Conservation (phyloP, 2,329 filamentous ascomycete genomes). For the Domatiomyces catenatus region DNA sequence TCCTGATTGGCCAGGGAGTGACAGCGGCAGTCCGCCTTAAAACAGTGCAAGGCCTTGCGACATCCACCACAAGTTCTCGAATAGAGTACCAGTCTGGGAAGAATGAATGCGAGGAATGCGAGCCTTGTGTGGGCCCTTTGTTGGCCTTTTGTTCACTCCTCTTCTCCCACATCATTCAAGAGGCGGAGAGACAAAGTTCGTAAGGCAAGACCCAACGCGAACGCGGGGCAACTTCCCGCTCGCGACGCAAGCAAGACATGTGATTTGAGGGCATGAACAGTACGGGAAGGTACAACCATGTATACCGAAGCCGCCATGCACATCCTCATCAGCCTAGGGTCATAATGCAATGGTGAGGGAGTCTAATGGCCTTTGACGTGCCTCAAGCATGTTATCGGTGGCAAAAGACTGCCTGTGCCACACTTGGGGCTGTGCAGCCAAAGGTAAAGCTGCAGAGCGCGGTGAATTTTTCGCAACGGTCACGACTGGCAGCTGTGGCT, state of each 20-base stretch:
- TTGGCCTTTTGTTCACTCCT: too few species aligned
- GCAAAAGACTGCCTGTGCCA: background rate
- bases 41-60: background rate
- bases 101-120: background rate
- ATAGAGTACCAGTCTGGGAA: background rate
- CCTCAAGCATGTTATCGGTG: background rate
- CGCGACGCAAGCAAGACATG: background rate
- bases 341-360: background rate
- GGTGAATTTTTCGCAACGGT: background rate
- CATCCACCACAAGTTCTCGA: background rate
- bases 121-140: background rate
- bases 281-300: background rate
- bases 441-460: background rate
- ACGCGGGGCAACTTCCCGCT: background rate
- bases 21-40: background rate
- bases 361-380: background rate
- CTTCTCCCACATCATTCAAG: background rate
- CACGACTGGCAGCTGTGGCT: background rate
- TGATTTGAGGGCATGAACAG: background rate
- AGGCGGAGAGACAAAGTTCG: background rate
- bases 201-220: too few species aligned
- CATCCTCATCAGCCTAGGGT: background rate
- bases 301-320: background rate
- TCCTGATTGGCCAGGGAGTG: background rate
- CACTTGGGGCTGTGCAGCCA: background rate